These are phyloP conservation scores for Echria macrotheca DNA, from an alignment of 495 filamentous ascomycete species.

Conservation along the genomic window DNA sequence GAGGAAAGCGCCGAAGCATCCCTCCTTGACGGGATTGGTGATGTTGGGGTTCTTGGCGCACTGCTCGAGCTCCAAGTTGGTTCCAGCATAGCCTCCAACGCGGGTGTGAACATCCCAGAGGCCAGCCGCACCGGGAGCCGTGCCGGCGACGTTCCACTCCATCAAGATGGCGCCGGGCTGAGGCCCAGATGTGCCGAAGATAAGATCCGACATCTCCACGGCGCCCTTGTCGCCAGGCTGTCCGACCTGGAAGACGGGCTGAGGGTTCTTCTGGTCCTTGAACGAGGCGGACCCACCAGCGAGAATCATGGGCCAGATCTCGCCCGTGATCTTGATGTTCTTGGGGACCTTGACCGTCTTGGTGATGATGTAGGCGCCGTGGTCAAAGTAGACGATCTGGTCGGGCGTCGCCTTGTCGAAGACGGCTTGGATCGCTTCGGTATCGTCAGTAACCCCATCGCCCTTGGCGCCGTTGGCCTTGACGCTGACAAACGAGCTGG, in stretches of 20 bases:
- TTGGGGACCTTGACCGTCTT: slow-evolving; percentile 78
- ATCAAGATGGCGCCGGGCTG: slow-evolving; percentile 84
- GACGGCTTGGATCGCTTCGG: slow-evolving; percentile 62
- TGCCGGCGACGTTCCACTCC: slow-evolving; percentile 79
- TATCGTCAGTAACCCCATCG: slow-evolving; percentile 66
- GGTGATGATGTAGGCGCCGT: slow-evolving; percentile 82
- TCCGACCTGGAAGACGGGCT: slow-evolving; percentile 71
- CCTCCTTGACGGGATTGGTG: slow-evolving; percentile 46
- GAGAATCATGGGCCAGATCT: slow-evolving; percentile 87
- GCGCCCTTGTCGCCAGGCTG: slow-evolving; percentile 68
- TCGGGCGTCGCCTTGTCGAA: slow-evolving; percentile 54
- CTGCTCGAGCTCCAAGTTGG: slow-evolving; percentile 67
- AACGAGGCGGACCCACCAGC: slow-evolving; percentile 64
- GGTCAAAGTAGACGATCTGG: slow-evolving; percentile 85
- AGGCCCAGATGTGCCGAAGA: slow-evolving; percentile 72
- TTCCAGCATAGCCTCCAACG: slow-evolving; percentile 76
- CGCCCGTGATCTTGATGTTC: slow-evolving; percentile 77
- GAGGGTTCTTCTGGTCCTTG: slow-evolving; percentile 62
- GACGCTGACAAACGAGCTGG: slow-evolving; percentile 64
- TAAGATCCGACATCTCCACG: slow-evolving; percentile 78
- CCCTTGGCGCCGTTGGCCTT: slow-evolving; percentile 74
- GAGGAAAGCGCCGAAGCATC: slow-evolving; percentile 73
- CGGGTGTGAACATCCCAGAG: slow-evolving; percentile 95
- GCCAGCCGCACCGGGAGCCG: slow-evolving; percentile 61
- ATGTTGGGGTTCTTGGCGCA: slow-evolving; percentile 66